Conservation (phyloP, 371 early-diverging fungal genomes). For the Circinella umbellata region DNA sequence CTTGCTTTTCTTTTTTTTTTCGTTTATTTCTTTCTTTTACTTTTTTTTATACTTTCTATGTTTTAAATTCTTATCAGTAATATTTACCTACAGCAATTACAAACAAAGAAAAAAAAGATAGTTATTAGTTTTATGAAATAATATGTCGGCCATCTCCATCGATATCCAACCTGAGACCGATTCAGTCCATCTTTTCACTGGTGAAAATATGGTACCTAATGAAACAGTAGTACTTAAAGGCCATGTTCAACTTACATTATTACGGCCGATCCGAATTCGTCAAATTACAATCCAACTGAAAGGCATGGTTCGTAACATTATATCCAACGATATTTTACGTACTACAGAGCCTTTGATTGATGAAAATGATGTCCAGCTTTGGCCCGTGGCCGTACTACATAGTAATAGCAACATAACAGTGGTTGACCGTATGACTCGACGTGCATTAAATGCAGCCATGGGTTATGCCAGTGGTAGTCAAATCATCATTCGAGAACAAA, state of each 20-base stretch:
- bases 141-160: conserved; percentile 19
- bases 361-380: not conserved
- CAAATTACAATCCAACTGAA: conserved; percentile 34
- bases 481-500: conserved; percentile 17
- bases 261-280: conserved; percentile 29
- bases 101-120: not conserved
- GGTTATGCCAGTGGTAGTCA: conserved; percentile 18
- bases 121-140: not conserved
- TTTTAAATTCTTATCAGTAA: not conserved
- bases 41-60: not conserved
- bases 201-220: conserved; percentile 27
- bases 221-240: conserved; percentile 29
- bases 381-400: conserved; percentile 12
- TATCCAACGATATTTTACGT: conserved; percentile 20
- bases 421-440: conserved; percentile 18
- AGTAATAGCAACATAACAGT: conserved; percentile 3
- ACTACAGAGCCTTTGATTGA: conserved; percentile 8
- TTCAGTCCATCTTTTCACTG: conserved; percentile 31
- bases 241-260: conserved; percentile 26
- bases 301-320: conserved; percentile 30
- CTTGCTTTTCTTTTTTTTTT: not conserved
- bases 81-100: too few relatives aligned
- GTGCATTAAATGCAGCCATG: conserved; percentile 10
- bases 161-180: conserved; percentile 32
- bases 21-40: not conserved